Evolutionary conservation across 768 basidiomycete species (phyloP).

Genomic region (Lenzites betulinus): DNA sequence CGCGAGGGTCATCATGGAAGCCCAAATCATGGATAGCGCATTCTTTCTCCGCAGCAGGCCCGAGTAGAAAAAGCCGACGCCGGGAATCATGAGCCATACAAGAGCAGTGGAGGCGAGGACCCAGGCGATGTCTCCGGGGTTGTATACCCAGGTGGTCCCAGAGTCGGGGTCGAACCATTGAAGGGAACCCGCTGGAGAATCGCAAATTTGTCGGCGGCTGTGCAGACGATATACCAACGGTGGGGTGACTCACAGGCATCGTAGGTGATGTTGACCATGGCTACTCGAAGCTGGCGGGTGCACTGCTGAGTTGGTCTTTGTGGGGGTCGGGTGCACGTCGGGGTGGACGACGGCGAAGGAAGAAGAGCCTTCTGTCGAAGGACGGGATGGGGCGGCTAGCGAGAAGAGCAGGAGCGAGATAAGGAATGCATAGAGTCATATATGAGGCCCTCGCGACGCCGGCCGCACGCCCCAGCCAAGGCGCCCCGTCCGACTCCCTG

Average conservation of each 20-base stretch:
- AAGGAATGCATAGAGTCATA: constrained; percentile 1
- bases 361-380: constrained; percentile 12
- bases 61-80: constrained; percentile 86
- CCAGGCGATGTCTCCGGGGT: constrained; percentile 72
- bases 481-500: too few relatives aligned
- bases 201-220: not conserved
- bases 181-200: constrained; percentile 18
- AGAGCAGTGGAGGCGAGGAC: constrained; percentile 73
- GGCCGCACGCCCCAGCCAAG: not conserved
- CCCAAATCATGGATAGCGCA: constrained; percentile 87
- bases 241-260: constrained; percentile 37
- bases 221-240: not conserved
- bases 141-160: constrained; percentile 41
- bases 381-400: constrained; percentile 10
- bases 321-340: constrained; percentile 1
- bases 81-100: constrained; percentile 68
- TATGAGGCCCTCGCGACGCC: not conserved
- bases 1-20: constrained; percentile 73
- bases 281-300: not conserved
- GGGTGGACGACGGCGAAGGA: constrained; percentile 2
- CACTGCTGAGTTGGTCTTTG: not conserved
- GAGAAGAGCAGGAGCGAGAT: constrained; percentile 1
- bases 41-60: constrained; percentile 92
- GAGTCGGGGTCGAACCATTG: constrained; percentile 30
- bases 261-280: constrained; percentile 48